Percentiles rank a stretch among this genome's conserved stretches.
Conservation (phyloP, 768 basidiomycete genomes). For the Auricularia cornea region DNA sequence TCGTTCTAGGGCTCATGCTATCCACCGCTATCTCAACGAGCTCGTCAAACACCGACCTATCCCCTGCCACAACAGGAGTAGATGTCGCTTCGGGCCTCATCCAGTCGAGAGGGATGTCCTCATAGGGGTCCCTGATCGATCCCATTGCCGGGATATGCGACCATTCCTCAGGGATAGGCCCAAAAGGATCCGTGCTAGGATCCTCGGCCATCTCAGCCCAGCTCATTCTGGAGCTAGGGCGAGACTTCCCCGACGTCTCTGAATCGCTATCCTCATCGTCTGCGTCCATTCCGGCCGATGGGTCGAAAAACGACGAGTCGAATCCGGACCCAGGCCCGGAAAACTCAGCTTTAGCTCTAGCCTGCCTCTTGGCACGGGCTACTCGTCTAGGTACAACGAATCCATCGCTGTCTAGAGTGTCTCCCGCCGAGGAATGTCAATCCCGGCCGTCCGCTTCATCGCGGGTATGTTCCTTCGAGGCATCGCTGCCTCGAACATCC, state of each 20-base stretch:
- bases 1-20: neutral
- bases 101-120: neutral
- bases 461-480: too few relatives aligned
- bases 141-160: too few relatives aligned
- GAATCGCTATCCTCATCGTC: neutral
- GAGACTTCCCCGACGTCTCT: neutral
- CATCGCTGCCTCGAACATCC: too few relatives aligned
- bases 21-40: neutral
- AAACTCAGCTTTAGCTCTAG: neutral
- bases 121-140: neutral
- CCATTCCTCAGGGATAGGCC: neutral
- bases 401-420: neutral
- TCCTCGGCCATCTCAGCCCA: neutral
- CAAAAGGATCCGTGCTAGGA: neutral
- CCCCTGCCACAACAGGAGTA: neutral
- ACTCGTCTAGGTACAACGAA: neutral
- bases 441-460: too few relatives aligned
- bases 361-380: neutral
- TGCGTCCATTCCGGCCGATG: neutral
- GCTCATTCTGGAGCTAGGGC: neutral
- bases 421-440: too few relatives aligned
- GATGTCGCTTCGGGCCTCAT: neutral
- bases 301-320: neutral
- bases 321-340: neutral
- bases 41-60: neutral